These are phyloP conservation scores for Aurifilum marmelostoma DNA, from an alignment of 2,329 filamentous ascomycete species.

Conservation along the genomic window DNA sequence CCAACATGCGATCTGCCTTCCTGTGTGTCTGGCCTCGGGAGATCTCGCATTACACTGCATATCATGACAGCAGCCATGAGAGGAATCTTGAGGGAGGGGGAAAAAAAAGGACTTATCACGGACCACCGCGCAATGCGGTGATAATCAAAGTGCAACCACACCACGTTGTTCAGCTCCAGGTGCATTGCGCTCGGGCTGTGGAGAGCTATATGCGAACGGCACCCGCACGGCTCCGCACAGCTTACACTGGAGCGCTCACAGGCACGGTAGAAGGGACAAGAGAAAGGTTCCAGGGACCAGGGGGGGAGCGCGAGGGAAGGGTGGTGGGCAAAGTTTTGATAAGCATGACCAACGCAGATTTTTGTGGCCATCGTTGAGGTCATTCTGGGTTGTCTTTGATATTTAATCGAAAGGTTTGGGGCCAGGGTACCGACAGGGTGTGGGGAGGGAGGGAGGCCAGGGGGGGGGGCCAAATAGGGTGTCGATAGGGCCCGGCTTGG, in stretches of 20 bases:
- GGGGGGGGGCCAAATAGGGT: too few relatives aligned
- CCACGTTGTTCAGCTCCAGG: constrained; percentile 6
- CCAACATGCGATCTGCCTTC: background rate
- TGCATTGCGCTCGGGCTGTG: background rate
- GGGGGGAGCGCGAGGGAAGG: too few relatives aligned
- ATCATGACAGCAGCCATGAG: background rate
- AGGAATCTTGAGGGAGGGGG: background rate
- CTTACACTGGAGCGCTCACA: background rate
- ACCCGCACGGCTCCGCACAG: background rate
- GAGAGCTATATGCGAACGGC: background rate
- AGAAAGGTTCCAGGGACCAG: background rate
- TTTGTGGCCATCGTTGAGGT: constrained; percentile 5
- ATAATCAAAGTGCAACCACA: constrained; percentile 6
- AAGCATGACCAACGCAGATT: background rate
- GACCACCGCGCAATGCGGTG: constrained; percentile 5
- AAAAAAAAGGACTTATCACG: background rate
- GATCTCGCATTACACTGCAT: constrained; percentile 5
- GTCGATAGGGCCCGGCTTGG: background rate
- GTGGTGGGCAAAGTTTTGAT: background rate
- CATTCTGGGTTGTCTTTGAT: constrained; percentile 18
- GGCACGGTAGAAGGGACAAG: too few relatives aligned
- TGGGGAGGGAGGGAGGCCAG: too few relatives aligned
- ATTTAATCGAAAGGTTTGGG: constrained; percentile 15
- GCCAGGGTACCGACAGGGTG: background rate
- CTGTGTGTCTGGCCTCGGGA: background rate